phyloP scores from a whole-genome alignment of 1,139 yeast species.

The Geotrichum aggregatum region DNA sequence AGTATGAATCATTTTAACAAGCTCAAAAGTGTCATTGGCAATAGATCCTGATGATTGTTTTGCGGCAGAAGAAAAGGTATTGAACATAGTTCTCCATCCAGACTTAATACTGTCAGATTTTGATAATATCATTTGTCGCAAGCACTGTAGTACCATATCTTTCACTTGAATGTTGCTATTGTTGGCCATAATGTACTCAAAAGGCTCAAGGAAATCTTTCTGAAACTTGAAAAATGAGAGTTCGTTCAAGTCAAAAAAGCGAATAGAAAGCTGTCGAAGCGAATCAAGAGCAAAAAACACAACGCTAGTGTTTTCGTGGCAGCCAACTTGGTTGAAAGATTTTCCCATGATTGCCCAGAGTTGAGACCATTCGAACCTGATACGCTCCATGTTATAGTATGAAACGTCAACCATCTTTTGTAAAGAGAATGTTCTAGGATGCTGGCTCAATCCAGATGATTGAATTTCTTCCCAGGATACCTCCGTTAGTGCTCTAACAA shows the following conservation, averaged over 20 bases:
- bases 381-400: constrained; percentile 94
- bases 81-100: constrained; percentile 91
- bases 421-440: constrained; percentile 86
- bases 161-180: constrained; percentile 69
- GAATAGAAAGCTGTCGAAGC: constrained; percentile 82
- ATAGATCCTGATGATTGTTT: constrained; percentile 46
- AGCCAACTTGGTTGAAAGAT: constrained; percentile 80
- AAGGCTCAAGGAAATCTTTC: constrained; percentile 87
- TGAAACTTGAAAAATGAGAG: constrained; percentile 94
- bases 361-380: constrained; percentile 94
- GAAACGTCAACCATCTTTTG: constrained; percentile 97
- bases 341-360: constrained; percentile 92
- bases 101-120: constrained; percentile 74
- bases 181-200: constrained; percentile 70
- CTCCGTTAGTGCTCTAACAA: constrained; percentile 79
- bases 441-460: constrained; percentile 72
- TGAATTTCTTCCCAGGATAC: constrained; percentile 90
- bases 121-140: constrained; percentile 77
- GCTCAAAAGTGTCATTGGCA: constrained; percentile 59
- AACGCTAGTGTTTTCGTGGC: constrained; percentile 69
- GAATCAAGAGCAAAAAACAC: constrained; percentile 92
- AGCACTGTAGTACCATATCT: constrained; percentile 87
- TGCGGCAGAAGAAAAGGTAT: constrained; percentile 67
- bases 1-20: constrained; percentile 59
- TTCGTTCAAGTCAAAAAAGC: constrained; percentile 91